Conservation (phyloP, 768 basidiomycete species). For the Boletus eberwhitei region DNA sequence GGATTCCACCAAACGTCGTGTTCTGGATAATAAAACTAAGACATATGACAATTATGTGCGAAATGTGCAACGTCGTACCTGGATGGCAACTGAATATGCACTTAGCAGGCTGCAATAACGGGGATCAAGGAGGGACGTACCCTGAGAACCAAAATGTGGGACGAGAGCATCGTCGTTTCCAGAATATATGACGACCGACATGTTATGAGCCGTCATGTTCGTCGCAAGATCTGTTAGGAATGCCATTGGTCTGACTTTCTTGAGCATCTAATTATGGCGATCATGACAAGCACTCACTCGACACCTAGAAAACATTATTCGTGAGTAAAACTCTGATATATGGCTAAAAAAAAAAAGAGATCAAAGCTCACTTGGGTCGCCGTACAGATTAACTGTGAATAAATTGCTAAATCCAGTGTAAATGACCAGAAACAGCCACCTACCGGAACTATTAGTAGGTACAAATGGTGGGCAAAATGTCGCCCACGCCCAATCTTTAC, state of each 20-base stretch:
- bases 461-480: too few relatives aligned
- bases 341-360: background rate
- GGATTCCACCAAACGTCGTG: conserved; percentile 76
- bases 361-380: conserved; percentile 32
- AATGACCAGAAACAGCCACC: background rate
- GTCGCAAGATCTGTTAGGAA: too few relatives aligned
- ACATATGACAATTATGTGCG: background rate
- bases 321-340: background rate
- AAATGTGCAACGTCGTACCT: conserved; percentile 32
- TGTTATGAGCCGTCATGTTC: too few relatives aligned
- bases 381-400: conserved; percentile 7
- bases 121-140: conserved; percentile 31
- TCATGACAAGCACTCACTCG: conserved; percentile 26
- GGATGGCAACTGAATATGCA: conserved; percentile 46
- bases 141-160: too few relatives aligned
- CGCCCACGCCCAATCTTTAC: conserved; percentile 6
- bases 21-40: conserved; percentile 42
- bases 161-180: too few relatives aligned
- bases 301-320: conserved; percentile 21
- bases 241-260: too few relatives aligned
- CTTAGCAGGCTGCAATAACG: background rate
- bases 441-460: too few relatives aligned
- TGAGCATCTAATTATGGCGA: too few relatives aligned
- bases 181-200: too few relatives aligned
- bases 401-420: background rate